Conservation (phyloP, 2,329 filamentous ascomycete species). For the Stagonosporopsis vannaccii region DNA sequence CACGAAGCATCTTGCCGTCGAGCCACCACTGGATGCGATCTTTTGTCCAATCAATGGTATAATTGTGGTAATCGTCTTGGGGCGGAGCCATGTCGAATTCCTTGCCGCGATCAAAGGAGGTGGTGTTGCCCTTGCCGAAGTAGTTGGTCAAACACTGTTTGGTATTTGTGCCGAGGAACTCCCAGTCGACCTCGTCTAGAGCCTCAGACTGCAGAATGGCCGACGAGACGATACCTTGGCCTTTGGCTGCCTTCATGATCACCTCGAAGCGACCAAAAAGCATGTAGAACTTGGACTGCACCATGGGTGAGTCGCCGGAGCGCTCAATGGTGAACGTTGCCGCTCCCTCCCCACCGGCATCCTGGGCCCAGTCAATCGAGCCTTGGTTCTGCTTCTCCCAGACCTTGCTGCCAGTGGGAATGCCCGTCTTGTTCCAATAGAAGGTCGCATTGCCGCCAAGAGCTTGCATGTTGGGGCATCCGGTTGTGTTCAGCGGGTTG, state of each 20-base stretch:
- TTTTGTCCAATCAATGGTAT: conserved; percentile 70
- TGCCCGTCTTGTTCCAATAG: conserved; percentile 62
- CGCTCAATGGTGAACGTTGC: conserved; percentile 73
- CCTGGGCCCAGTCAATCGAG: conserved; percentile 64
- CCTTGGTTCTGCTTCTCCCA: conserved; percentile 74
- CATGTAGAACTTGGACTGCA: conserved; percentile 68
- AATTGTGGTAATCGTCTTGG: conserved; percentile 50
- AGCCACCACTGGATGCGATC: conserved; percentile 70
- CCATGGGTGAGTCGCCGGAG: conserved; percentile 77
- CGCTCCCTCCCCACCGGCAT: conserved; percentile 58
- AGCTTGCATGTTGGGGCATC: conserved; percentile 75
- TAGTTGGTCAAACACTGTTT: conserved; percentile 59
- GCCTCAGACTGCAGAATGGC: conserved; percentile 61
- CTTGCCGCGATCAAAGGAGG: conserved; percentile 57
- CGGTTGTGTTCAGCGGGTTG: conserved; percentile 73
- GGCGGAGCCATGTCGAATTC: conserved; percentile 42
- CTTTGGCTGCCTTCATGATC: conserved; percentile 56
- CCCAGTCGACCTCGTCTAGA: conserved; percentile 64
- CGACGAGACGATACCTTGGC: conserved; percentile 59
- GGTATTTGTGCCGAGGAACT: conserved; percentile 51
- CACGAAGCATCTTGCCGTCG: conserved; percentile 68
- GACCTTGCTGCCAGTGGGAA: conserved; percentile 46
- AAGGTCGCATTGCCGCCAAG: conserved; percentile 66
- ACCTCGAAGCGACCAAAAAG: conserved; percentile 62
- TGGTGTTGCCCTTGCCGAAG: conserved; percentile 63